Evolutionary conservation across 176 grass and related monocot genomes (phyloP), one percentile per base, ranked within the genome.

Genomic region (Carex pumila): DNA sequence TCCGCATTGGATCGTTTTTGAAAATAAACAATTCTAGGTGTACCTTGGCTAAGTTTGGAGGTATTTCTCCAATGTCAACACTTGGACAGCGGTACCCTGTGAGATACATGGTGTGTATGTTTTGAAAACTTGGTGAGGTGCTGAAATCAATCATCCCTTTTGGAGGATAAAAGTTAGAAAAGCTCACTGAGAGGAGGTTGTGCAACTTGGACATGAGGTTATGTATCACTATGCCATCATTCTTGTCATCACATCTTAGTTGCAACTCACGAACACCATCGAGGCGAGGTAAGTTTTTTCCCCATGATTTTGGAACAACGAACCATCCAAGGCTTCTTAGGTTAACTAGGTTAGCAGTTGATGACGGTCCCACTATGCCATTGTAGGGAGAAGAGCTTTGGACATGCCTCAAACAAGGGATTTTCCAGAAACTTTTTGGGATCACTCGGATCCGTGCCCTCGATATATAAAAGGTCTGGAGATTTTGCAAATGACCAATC

Each of bases 361-460:
- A 13, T 34, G 29, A 12, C 2, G 29, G 57, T 58, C 56, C 56
- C 17, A 17, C 4, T 58, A 58, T 58, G 5, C 1, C 1, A 0
- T 0, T n/a, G 0, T 0, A 0, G n/a, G 0, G 0, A 18, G 1
- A 2, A 17, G 17, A 59, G 7, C 25, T 25, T 25, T 6, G 5
- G n/a, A 58, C 56, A n/a, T 58, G 56, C 56, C 56, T 58, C 15
- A 58, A 15, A 58, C 56, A n/a, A 18, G 56, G 5, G 56, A 58
- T 18, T 58, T n/a, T 6, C 17, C 56, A 58, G 56, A 58, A 58
- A 58, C 0, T 14, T 18, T 58, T 0, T 58, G 56, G 56, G 6
- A 58, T n/a, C 56, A 6, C 0, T 18, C 0, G 1, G 15, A 58
- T 58, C 0, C 7, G 0, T 6, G 15, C n/a, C 18, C 0, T 0